Evolutionary conservation across 2,329 filamentous ascomycete genomes (phyloP), one percentile per base, ranked within the genome.

Genomic region (Venturia pyrina): DNA sequence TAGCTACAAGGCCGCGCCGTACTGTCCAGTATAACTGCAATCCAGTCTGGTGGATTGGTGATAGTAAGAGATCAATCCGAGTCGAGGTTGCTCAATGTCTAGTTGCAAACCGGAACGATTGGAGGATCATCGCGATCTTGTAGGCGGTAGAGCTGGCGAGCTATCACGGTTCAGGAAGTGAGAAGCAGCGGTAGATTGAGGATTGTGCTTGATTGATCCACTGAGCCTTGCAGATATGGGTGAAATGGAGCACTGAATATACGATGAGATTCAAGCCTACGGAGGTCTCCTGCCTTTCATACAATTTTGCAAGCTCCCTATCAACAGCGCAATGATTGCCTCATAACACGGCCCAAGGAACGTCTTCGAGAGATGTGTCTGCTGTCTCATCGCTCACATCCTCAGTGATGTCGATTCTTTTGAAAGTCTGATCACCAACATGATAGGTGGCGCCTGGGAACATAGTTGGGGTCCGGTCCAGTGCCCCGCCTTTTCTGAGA

Each of bases 281-380:
- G 46, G n/a, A 4, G 46, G 46, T 48, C 24, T 24, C 19, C 24
- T 3, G 19, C 46, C 46, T 21, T 24, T 48, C 46, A n/a, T n/a
- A n/a, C 19, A 21, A 48, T 68, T 72, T n/a, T n/a, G n/a, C 75
- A 4, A 81, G 76, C 0, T 48, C 46, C 24, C 10, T 21, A 48
- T 48, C n/a, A 19, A 21, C 46, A 21, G 5, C 46, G 7, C 8
- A 21, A 40, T 40, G 10, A 5, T 5, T 40, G 5, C 37, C 37
- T 40, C n/a, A n/a, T n/a, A n/a, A n/a, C n/a, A n/a, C n/a, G n/a
- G n/a, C n/a, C n/a, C n/a, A n/a, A n/a, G n/a, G n/a, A n/a, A n/a
- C n/a, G n/a, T n/a, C n/a, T n/a, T n/a, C n/a, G n/a, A n/a, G n/a
- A n/a, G n/a, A n/a, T n/a, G n/a, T n/a, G n/a, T n/a, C n/a, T n/a